Conservation (phyloP, 768 basidiomycete genomes). For the Tricholoma matsutake region DNA sequence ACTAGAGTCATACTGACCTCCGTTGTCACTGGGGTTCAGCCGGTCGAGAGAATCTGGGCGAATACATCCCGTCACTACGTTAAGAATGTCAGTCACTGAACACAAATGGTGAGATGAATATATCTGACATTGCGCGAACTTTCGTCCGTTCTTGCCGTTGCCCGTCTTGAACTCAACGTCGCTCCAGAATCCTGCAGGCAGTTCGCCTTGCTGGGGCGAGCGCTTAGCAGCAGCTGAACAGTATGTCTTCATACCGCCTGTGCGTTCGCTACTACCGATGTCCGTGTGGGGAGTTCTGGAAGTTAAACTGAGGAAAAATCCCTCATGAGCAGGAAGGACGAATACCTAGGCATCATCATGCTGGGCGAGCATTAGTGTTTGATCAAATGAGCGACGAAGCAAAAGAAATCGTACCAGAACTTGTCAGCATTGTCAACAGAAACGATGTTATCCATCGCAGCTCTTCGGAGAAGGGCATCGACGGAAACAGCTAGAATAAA, state of each 20-base stretch:
- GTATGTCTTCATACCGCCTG: constrained; percentile 53
- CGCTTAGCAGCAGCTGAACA: constrained; percentile 43
- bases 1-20: constrained; percentile 59
- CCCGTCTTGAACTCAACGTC: constrained; percentile 46
- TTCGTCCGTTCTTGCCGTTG: constrained; percentile 34
- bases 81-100: not conserved
- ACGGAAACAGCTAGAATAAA: not conserved
- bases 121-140: constrained; percentile 44
- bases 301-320: not conserved
- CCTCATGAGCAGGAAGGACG: not conserved
- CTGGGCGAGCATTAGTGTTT: constrained; percentile 16
- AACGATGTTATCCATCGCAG: constrained; percentile 48
- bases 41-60: constrained; percentile 38
- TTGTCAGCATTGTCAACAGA: constrained; percentile 39
- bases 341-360: constrained; percentile 47
- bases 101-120: not conserved
- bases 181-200: constrained; percentile 48
- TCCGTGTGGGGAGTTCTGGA: constrained; percentile 45
- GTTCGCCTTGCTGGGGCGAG: constrained; percentile 40
- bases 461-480: constrained; percentile 16
- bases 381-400: not conserved
- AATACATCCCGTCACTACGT: constrained; percentile 55
- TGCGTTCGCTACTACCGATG: constrained; percentile 51
- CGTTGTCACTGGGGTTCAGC: constrained; percentile 44
- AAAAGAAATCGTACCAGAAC: constrained; percentile 39